Evolutionary conservation across 2,329 filamentous ascomycete species (phyloP), one percentile per base, ranked within the genome.

Genomic region (Diaporthe nobilis): DNA sequence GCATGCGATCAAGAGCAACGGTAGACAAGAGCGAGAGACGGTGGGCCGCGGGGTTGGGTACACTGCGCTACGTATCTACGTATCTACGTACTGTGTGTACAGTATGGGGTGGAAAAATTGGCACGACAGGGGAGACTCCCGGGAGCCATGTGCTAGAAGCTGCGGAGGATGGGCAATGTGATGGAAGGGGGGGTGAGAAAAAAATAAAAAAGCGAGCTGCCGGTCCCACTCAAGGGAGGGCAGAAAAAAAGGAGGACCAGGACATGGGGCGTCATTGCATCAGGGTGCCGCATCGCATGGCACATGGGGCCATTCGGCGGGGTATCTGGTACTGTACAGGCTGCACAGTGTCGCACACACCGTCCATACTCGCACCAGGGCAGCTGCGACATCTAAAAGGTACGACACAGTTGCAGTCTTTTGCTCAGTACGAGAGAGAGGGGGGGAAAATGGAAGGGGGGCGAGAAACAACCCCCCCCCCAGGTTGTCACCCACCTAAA

Each of bases 71-170:
- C 22, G 47, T 31, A 31, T 31, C 39, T 39, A 28, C 31, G 65
- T 37, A 37, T 28, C 65, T 25, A 53, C 31, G 65, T 53, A 53
- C 65, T 53, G 47, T 68, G 65, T 12, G 47, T 68, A 53, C 47
- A 53, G 65, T 68, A 53, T 68, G 61, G 44, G 63, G 58, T 47
- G 42, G n/a, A 70, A 73, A 75, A 74, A 75, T 77, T 75, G 74
- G 73, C 75, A 75, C 70, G 73, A 71, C 75, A 75, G 76, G 76
- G 74, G 74, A 73, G 42, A 76, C 74, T 72, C 74, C 74, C 71
- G 75, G 63, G 51, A 71, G 76, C 76, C 76, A 77, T 77, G 76
- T 77, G 76, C 76, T 76, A 74, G 63, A 73, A 73, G 76, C 63
- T 72, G 76, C 74, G 76, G 76, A 74, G 73, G 63, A 58, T 67